Base-by-base conservation (phyloP, 768 basidiomycete species). In the Tulasnella calospora region DNA sequence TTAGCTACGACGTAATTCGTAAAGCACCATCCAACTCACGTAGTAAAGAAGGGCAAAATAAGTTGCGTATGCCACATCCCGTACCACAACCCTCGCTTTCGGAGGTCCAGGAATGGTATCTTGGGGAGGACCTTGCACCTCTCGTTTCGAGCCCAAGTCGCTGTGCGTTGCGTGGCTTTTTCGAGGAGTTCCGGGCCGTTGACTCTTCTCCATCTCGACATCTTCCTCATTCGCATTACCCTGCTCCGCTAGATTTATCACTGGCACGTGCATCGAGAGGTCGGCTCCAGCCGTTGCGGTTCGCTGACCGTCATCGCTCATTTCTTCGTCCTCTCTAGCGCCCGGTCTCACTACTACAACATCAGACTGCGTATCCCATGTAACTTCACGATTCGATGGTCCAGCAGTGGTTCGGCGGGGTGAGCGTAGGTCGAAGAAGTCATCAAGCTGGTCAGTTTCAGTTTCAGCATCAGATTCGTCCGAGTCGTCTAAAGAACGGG, bases 41-140 rank as follows among this genome's bases (percentile, higher is more conserved):
- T 94, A 96, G 84, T 94, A 95, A 17, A 96, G 85, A 36, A 91
- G 86, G 0, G 90, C 90, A 80, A 86, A 88, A 83, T 90, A 92
- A 0, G 91, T 92, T 33, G 87, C 83, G 83, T 90, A 91, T 23
- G 91, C 87, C 0, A 88, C 89, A 80, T 91, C 91, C 46, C 85
- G 83, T 23, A 92, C 86, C 44, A 89, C 83, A 27, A 91, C 88
- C 40, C 84, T 86, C 72, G 86, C 85, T 83, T 90, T 91, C 67
- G 82, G 85, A 2, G 89, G 89, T 10, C 90, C 88, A 3, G 81
- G 73, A 36, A 80, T 36, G 36, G 67, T 23, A 33, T 61, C 55
- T 76, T n/a, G 55, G 36, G n/a, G 55, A 61, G 33, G 30, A 41
- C 47, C 33, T 35, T 72, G 36, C 35, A 27, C 36, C 8, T 73